These are phyloP conservation scores for Arxiozyma bovina DNA, from an alignment of 1,139 yeast genomes.

Conservation along the genomic window DNA sequence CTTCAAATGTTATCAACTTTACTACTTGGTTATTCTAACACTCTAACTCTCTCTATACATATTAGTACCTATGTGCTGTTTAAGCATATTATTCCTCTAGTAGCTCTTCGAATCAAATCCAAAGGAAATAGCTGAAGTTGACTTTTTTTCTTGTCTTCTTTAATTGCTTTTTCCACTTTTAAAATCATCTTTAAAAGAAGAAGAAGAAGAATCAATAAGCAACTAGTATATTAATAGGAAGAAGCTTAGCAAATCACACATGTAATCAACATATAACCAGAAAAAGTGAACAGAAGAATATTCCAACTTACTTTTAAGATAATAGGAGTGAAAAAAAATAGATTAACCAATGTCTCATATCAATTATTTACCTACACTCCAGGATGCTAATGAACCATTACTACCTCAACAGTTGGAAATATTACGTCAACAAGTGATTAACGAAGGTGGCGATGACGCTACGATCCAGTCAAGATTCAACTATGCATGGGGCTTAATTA, in stretches of 20 bases:
- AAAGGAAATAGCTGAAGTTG: too few relatives aligned
- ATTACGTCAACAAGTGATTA: conserved; percentile 64
- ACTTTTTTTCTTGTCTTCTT: neutral
- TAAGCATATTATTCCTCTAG: too few relatives aligned
- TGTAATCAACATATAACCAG: too few relatives aligned
- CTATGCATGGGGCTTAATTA: conserved; percentile 92
- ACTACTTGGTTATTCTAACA: neutral
- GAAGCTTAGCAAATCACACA: too few relatives aligned
- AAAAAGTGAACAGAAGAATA: neutral
- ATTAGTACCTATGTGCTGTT: too few relatives aligned
- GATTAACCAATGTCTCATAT: conserved; percentile 19
- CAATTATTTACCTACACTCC: conserved; percentile 27
- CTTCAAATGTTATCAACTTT: conserved; percentile 4
- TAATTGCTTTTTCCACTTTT: neutral
- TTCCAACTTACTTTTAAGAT: neutral
- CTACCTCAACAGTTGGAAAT: conserved; percentile 67
- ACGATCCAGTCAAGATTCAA: conserved; percentile 82
- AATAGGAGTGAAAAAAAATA: neutral
- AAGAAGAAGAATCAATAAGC: too few relatives aligned
- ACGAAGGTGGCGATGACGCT: conserved; percentile 68
- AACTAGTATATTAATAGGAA: too few relatives aligned
- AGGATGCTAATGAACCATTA: conserved; percentile 45
- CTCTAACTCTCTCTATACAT: too few relatives aligned
- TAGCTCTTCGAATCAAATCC: neutral
- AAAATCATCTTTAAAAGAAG: too few relatives aligned